phyloP scores from a whole-genome alignment of 306 rosid genomes.

The Phaseolus lunatus region DNA sequence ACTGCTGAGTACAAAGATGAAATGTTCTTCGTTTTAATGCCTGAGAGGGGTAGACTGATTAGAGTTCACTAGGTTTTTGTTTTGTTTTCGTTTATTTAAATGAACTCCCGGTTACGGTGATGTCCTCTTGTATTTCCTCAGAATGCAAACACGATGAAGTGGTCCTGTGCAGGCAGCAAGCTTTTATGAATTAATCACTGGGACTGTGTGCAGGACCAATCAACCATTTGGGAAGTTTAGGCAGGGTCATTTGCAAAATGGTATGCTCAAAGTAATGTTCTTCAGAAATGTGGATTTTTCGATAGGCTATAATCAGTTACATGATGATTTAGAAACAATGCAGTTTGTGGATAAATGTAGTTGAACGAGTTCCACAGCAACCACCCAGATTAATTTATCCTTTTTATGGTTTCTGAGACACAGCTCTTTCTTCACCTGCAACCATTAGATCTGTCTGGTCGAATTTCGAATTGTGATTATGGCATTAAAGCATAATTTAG shows the following conservation, averaged over 20 bases:
- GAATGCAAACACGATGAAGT: background rate
- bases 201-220: constrained; percentile 17
- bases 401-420: background rate
- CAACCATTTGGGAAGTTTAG: constrained; percentile 27
- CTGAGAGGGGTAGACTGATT: background rate
- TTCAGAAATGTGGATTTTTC: constrained; percentile 15
- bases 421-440: background rate
- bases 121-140: background rate
- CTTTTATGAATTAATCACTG: background rate
- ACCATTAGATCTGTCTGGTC: background rate
- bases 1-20: constrained; percentile 5
- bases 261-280: constrained; percentile 8
- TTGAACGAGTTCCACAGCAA: background rate
- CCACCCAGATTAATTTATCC: background rate
- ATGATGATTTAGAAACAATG: background rate
- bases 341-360: background rate
- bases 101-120: background rate
- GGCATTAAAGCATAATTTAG: background rate
- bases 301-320: background rate
- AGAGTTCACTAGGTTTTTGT: constrained; percentile 1
- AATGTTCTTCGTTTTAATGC: constrained; percentile 4
- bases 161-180: background rate
- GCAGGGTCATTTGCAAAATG: background rate
- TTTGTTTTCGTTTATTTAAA: background rate
- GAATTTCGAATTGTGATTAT: background rate